Base-by-base conservation (phyloP, 176 grass and related monocot species). In the Eleusine coracana region DNA sequence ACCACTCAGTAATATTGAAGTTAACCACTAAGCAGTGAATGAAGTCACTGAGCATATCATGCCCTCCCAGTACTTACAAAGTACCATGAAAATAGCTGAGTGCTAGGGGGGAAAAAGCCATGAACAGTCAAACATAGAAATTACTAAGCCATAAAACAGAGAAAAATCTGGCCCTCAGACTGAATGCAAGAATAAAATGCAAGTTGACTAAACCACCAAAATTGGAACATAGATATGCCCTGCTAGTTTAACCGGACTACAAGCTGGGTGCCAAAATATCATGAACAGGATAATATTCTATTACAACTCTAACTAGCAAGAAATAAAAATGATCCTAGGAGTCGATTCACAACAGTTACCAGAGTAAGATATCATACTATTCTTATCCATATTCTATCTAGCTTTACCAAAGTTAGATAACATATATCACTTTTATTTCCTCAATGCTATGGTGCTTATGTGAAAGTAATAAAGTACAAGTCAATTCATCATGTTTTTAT, bases 321-420 rank as follows among this genome's bases (percentile, higher is more conserved):
- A 5, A 54, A 75, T 68, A 81, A 58, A 41, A 75, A 66, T 27
- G 8, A 75, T 21, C 71, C 10, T 54, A 52, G 54, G 31, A 34
- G 52, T 38, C 15, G 3, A 51, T 52, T 40, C 7, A 23, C 49
- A 68, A 68, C 3, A 49, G 41, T 67, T 58, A 36, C 36, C 55
- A n/a, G 81, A 84, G 34, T 21, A 83, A 39, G 21, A 39, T 69
- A 82, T 13, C 31, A 40, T 73, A 16, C 6, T 64, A 73, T 73
- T 27, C 48, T 36, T 78, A 41, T 86, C 34, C 10, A 45, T 36
- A 68, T 0, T 25, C 20, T 68, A 5, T 58, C 17, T 66, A 56
- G 46, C 5, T 36, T 17, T 61, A 62, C 38, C 15, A 1, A 41
- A 70, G 42, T 25, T 34, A 34, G 31, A 67, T 78, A 64, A 78